Conservation (phyloP, 1,139 yeast genomes). For the Geotrichum candidum region DNA sequence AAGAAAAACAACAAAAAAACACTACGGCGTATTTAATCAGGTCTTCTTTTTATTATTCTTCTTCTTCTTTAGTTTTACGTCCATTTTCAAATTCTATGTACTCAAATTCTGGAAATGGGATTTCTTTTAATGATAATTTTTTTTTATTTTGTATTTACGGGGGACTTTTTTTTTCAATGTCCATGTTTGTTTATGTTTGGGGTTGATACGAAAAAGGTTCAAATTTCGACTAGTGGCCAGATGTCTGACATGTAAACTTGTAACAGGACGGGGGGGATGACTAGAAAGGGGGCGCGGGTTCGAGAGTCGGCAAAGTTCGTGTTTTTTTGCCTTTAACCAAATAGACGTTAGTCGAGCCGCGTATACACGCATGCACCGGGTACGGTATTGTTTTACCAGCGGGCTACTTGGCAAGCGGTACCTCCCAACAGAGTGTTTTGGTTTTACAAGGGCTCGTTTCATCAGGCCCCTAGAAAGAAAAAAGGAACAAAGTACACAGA, state of each 20-base stretch:
- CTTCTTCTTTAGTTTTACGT: not conserved
- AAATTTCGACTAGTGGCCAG: not conserved
- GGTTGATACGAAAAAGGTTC: not conserved
- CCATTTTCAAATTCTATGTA: not conserved
- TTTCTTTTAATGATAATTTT: not conserved
- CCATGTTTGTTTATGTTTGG: too few species aligned
- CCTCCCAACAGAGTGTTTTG: too few species aligned
- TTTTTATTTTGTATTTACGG: too few species aligned
- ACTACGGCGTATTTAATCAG: not conserved
- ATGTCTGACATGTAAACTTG: not conserved
- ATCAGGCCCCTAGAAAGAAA: too few species aligned
- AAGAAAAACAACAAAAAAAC: not conserved
- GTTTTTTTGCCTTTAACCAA: too few species aligned
- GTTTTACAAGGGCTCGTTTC: too few species aligned
- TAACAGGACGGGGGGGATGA: not conserved
- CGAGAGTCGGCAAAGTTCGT: too few species aligned
- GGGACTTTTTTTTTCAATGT: not conserved
- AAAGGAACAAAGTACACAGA: not conserved
- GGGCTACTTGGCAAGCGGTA: too few species aligned
- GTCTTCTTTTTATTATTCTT: not conserved
- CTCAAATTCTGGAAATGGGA: not conserved
- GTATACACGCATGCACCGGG: too few species aligned
- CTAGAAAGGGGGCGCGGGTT: too few species aligned
- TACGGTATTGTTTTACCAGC: too few species aligned
- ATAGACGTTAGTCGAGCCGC: too few species aligned